Percentiles rank a stretch among this genome's conserved stretches.
Conservation (phyloP, 352 stramenopile genomes). For the Plasmopara muralis region DNA sequence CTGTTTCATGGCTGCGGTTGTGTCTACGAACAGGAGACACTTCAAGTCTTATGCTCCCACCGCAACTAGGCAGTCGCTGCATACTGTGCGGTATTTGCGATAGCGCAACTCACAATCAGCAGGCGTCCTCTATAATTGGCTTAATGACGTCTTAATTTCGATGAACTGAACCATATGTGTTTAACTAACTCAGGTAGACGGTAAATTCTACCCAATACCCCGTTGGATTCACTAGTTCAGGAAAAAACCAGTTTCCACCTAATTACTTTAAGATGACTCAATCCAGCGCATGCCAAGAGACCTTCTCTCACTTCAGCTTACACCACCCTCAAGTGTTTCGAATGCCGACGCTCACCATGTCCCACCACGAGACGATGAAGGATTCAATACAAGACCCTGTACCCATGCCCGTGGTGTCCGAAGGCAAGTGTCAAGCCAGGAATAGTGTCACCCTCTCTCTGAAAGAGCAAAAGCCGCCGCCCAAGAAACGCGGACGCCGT, state of each 20-base stretch:
- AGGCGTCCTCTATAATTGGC: no score
- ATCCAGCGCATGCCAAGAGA: not conserved
- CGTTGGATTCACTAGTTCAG: not conserved
- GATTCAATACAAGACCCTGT: not conserved
- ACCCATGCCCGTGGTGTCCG: not conserved
- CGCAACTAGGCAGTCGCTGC: no score
- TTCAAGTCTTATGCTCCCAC: no score
- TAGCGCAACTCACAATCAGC: no score
- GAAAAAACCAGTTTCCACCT: not conserved
- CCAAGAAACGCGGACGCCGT: constrained; percentile 32
- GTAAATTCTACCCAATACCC: not conserved
- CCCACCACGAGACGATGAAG: constrained; percentile 17
- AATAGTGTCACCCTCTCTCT: not conserved
- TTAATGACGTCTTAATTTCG: no score
- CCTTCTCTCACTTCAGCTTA: not conserved
- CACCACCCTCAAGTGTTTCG: constrained; percentile 1
- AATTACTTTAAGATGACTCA: not conserved
- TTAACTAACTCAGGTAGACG: not conserved
- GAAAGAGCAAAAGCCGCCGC: constrained; percentile 1
- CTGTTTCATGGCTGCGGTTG: no score
- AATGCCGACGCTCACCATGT: constrained; percentile 20
- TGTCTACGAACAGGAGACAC: no score
- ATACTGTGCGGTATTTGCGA: no score
- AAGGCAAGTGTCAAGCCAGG: constrained; percentile 5
- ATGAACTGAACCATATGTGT: no score